These are phyloP conservation scores for Coemansia sp. DNA, from an alignment of 192 early-diverging fungal genomes.

Conservation along the genomic window DNA sequence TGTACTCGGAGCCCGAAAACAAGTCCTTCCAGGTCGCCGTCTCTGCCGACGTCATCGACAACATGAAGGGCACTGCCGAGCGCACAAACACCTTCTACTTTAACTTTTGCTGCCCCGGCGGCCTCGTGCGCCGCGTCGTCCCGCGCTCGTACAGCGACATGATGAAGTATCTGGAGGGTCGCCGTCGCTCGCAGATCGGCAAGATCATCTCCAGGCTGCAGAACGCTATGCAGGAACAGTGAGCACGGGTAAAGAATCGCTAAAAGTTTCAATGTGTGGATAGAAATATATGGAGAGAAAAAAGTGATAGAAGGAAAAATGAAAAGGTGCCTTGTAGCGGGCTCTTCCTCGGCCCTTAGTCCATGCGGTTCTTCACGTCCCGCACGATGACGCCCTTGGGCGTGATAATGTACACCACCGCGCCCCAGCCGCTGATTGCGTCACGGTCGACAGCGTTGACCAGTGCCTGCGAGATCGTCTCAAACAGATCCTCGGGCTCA, in stretches of 20 bases:
- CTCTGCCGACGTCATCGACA: slow-evolving; percentile 76
- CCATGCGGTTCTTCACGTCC: slow-evolving; percentile 73
- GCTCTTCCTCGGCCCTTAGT: too few species aligned
- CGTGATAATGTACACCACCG: slow-evolving; percentile 90
- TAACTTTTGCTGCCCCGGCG: slow-evolving; percentile 59
- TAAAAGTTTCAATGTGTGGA: too few species aligned
- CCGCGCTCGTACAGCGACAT: slow-evolving; percentile 81
- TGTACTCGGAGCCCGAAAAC: slow-evolving; percentile 63
- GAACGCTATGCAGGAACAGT: slow-evolving; percentile 32
- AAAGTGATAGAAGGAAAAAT: not conserved
- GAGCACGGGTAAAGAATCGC: too few species aligned
- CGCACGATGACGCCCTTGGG: slow-evolving; percentile 81
- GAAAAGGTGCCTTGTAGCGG: too few species aligned
- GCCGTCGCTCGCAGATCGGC: slow-evolving; percentile 54
- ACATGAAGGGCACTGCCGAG: slow-evolving; percentile 54
- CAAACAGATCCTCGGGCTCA: slow-evolving; percentile 96
- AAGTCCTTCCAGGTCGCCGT: slow-evolving; percentile 61
- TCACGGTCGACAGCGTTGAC: slow-evolving; percentile 95
- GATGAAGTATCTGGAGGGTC: slow-evolving; percentile 77
- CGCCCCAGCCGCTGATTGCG: slow-evolving; percentile 94
- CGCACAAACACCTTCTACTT: slow-evolving; percentile 90
- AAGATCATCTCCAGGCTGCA: slow-evolving; percentile 50
- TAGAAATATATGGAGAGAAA: not conserved
- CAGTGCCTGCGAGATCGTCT: slow-evolving; percentile 92
- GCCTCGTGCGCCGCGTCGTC: slow-evolving; percentile 57